These are phyloP conservation scores for Podospora comata DNA, from an alignment of 495 filamentous ascomycete genomes.

Conservation along the genomic window DNA sequence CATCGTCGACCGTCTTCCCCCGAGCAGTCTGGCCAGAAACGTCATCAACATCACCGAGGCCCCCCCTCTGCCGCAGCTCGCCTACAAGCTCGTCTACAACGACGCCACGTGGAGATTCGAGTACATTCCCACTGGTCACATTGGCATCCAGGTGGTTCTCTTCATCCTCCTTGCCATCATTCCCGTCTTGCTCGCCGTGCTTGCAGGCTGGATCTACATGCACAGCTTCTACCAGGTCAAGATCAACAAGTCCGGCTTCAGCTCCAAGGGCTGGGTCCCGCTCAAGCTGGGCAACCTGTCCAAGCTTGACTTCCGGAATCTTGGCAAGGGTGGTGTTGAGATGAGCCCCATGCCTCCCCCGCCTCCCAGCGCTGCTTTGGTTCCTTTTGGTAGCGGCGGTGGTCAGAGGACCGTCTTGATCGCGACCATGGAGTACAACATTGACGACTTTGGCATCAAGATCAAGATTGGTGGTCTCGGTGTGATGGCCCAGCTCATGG, in stretches of 20 bases:
- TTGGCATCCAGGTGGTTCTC: constrained; percentile 55
- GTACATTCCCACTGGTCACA: constrained; percentile 53
- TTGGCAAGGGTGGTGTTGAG: constrained; percentile 28
- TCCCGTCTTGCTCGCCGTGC: constrained; percentile 48
- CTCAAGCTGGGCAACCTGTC: constrained; percentile 26
- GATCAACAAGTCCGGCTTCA: constrained; percentile 65
- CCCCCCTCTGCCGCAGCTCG: constrained; percentile 54
- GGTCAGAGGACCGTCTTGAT: constrained; percentile 57
- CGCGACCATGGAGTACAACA: constrained; percentile 72
- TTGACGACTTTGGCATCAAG: constrained; percentile 69
- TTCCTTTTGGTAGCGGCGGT: constrained; percentile 17
- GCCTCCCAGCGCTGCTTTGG: constrained; percentile 21
- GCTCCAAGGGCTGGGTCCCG: constrained; percentile 32
- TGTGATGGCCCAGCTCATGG: constrained; percentile 72
- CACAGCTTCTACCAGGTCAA: constrained; percentile 68
- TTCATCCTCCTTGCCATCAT: constrained; percentile 57
- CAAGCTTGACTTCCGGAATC: constrained; percentile 51
- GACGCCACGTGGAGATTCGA: constrained; percentile 54
- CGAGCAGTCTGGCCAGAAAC: constrained; percentile 53
- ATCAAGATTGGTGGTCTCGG: constrained; percentile 72
- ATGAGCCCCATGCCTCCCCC: constrained; percentile 36
- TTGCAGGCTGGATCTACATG: constrained; percentile 59
- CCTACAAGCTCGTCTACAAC: constrained; percentile 55
- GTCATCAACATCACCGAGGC: constrained; percentile 60
- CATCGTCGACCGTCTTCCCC: constrained; percentile 62